Conservation (phyloP, 1,139 yeast species). For the Taphrina pruni region DNA sequence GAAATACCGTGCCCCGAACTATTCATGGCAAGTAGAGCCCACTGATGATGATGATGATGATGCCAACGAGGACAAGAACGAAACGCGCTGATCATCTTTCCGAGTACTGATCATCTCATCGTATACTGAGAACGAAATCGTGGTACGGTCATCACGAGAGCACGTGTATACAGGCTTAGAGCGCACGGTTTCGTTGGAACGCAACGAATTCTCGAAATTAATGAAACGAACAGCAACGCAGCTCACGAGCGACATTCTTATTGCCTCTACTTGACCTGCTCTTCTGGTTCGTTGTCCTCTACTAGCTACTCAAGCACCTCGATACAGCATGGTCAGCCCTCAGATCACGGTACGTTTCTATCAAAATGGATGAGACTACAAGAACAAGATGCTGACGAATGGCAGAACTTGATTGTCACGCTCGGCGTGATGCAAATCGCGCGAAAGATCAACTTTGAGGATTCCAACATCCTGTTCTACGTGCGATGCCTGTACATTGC, state of each 20-base stretch:
- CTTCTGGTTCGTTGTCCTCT: too few relatives aligned
- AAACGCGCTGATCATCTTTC: background rate
- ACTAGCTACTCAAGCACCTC: background rate
- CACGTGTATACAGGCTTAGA: background rate
- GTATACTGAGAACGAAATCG: background rate
- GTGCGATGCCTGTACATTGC: conserved; percentile 75
- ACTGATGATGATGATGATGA: too few relatives aligned
- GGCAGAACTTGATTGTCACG: conserved; percentile 77
- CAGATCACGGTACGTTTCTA: conserved; percentile 22
- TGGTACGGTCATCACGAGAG: background rate
- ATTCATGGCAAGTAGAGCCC: background rate
- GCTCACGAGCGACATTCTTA: background rate
- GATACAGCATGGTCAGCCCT: conserved; percentile 25
- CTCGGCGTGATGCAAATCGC: conserved; percentile 97
- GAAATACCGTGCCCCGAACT: too few relatives aligned
- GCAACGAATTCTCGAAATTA: background rate
- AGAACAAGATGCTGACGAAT: conserved; percentile 17
- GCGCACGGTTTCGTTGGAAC: background rate
- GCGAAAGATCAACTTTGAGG: conserved; percentile 85
- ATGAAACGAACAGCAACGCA: conserved; percentile 17
- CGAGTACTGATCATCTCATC: conserved; percentile 5
- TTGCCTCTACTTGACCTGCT: too few relatives aligned
- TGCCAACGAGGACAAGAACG: too few relatives aligned
- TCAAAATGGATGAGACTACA: background rate
- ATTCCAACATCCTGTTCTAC: conserved; percentile 74